A percentile compares a stretch with the other conserved stretches of the same genome.
Conservation (phyloP, 2,329 filamentous ascomycete species). For the Pseudovirgaria hyperparasitica region DNA sequence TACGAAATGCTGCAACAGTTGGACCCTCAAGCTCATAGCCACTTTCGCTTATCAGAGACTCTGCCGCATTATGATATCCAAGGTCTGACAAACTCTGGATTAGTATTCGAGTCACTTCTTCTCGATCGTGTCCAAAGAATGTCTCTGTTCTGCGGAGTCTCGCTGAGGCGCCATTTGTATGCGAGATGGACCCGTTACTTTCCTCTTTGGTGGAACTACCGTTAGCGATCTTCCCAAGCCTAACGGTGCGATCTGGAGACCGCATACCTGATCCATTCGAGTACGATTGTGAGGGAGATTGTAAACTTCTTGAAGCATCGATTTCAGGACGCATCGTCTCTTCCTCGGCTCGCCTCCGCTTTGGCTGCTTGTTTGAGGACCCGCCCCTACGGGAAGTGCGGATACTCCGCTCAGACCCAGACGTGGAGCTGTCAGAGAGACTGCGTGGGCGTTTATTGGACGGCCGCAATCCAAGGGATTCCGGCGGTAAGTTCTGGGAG, state of each 20-base stretch:
- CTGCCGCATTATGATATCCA: conserved; percentile 69
- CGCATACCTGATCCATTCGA: conserved; percentile 28
- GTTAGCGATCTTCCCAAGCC: conserved; percentile 24
- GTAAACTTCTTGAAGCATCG: conserved; percentile 26
- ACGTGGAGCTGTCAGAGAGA: conserved; percentile 16
- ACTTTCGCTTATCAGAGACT: conserved; percentile 64
- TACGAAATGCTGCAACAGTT: conserved; percentile 74
- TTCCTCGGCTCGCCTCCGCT: conserved; percentile 30
- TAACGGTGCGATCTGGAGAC: conserved; percentile 18
- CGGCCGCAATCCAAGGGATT: no score
- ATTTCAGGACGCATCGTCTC: conserved; percentile 30
- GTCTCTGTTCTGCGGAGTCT: no score
- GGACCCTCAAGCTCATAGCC: conserved; percentile 78
- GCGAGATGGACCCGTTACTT: conserved; percentile 27
- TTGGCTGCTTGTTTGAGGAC: conserved; percentile 22
- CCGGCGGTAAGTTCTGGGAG: no score
- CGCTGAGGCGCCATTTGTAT: conserved; percentile 27
- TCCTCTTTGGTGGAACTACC: conserved; percentile 26
- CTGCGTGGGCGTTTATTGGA: conserved; percentile 21
- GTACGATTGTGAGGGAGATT: conserved; percentile 22
- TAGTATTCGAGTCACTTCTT: conserved; percentile 84
- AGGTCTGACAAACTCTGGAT: conserved; percentile 85
- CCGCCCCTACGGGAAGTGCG: conserved; percentile 14
- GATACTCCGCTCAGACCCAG: conserved; percentile 10
- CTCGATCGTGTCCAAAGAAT: conserved; percentile 78